Base-by-base conservation (phyloP, 768 basidiomycete species). In the Rhizopogon vesiculosus region DNA sequence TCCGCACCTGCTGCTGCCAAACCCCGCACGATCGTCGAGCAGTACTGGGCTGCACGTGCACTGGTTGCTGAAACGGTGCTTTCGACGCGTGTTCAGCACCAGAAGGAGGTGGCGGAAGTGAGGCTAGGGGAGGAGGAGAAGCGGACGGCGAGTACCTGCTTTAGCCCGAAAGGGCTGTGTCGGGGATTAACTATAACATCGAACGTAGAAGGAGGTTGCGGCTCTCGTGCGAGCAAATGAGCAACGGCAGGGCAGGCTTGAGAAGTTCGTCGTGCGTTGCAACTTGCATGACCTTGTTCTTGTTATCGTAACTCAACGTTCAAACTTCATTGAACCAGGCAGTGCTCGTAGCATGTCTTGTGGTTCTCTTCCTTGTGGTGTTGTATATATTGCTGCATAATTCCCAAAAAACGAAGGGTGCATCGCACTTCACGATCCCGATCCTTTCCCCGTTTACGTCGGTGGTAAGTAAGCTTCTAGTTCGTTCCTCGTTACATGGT, bases 391-490 rank as follows among this genome's bases (percentile, higher is more conserved):
- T 56, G 15, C 6, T 28, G 25, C 15, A 25, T n/a, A n/a, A 54
- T 33, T 33, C 53, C n/a, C 44, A n/a, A 13, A 45, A 19, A 56
- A 57, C 45, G 59, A 61, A 53, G 42, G 61, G 71, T 5, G 56
- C 85, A 1, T 74, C 79, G 1, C 89, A 89, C 64, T 89, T 89
- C 65, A 90, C 88, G 0, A 85, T 91, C 22, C 87, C 89, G 4
- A 84, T 91, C 3, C 66, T 91, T 16, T 91, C 89, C 0, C 89
- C 88, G 0, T 91, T 90, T 61, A 80, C 87, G 2, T 89, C 87
- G 9, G 89, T 90, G 64, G 88, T 90, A 22, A 31, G 88, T 90
- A 22, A 31, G 68, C 56, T 44, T 52, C 18, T 12, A 8, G 13
- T 16, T 29, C n/a, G 2, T 19, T 13, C 40, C 33, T 41, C 42